A percentile compares a stretch with the other conserved stretches of the same genome.
Evolutionary conservation across 2,329 filamentous ascomycete species (phyloP).

Genomic region (Macrophomina phaseolina): DNA sequence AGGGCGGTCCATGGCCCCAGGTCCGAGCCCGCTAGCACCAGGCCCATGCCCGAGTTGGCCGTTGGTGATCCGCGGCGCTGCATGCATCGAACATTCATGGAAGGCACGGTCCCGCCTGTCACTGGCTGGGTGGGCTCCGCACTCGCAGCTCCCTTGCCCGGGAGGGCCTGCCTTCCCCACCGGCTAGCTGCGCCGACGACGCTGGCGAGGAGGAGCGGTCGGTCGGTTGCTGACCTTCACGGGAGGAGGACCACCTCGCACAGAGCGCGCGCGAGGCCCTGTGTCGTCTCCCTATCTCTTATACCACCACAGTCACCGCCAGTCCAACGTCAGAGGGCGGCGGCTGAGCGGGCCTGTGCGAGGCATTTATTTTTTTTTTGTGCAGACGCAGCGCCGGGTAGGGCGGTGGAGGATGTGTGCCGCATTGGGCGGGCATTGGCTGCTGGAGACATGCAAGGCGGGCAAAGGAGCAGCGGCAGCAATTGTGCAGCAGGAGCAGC

Average conservation of each 20-base stretch:
- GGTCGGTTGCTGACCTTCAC: neutral
- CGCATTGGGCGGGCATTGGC: neutral
- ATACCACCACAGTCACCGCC: conserved; percentile 13
- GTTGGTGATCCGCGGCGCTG: conserved; percentile 12
- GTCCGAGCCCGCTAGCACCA: neutral
- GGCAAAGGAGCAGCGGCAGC: neutral
- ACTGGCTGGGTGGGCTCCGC: conserved; percentile 17
- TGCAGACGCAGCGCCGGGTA: conserved; percentile 8
- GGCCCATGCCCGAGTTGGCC: conserved; percentile 17
- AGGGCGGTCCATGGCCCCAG: conserved; percentile 8
- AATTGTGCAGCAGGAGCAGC: neutral
- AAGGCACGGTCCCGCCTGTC: conserved; percentile 3
- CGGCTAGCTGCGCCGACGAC: conserved; percentile 1
- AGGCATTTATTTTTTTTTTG: conserved; percentile 1
- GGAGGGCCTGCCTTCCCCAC: conserved; percentile 9
- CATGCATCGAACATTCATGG: conserved; percentile 27
- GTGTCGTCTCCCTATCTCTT: conserved; percentile 12
- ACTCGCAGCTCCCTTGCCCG: conserved; percentile 17
- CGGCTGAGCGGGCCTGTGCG: conserved; percentile 4
- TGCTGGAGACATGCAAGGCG: neutral
- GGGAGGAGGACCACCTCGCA: conserved; percentile 11
- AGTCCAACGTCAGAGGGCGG: conserved; percentile 22
- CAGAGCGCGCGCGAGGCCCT: conserved; percentile 22
- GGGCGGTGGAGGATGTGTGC: conserved; percentile 9
- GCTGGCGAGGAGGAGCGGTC: conserved; percentile 15